Percentiles rank a stretch among this genome's conserved stretches.
phyloP scores from a whole-genome alignment of 2,329 filamentous ascomycete species.

The Penicillium sp. region DNA sequence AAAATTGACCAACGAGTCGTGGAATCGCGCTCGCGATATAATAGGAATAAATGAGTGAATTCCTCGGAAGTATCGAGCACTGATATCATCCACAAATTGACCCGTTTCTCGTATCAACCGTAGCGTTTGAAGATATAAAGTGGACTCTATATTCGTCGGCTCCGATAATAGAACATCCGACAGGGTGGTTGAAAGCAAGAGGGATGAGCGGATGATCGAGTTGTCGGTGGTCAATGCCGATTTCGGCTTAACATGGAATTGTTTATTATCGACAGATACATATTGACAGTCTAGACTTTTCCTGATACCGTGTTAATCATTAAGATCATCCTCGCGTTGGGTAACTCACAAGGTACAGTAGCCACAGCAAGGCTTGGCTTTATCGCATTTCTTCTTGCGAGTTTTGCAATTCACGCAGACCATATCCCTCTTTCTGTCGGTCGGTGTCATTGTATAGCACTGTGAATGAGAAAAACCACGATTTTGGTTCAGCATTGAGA shows the following conservation, averaged over 20 bases:
- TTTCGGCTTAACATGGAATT: neutral
- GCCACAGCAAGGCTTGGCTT: slow-evolving; percentile 15
- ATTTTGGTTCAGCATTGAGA: neutral
- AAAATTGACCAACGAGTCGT: slow-evolving; percentile 24
- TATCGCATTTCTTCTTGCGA: slow-evolving; percentile 26
- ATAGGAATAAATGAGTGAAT: slow-evolving; percentile 33
- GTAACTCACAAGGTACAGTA: slow-evolving; percentile 10
- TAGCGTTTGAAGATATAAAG: slow-evolving; percentile 4
- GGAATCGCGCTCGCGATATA: slow-evolving; percentile 33
- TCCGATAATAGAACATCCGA: slow-evolving; percentile 3
- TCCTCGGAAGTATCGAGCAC: slow-evolving; percentile 33
- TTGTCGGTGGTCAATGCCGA: neutral
- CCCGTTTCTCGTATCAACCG: slow-evolving; percentile 19
- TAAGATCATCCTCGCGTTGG: neutral
- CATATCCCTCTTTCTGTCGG: neutral
- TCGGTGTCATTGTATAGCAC: neutral
- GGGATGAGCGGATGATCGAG: neutral
- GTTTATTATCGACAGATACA: neutral
- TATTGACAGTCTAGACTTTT: slow-evolving; percentile 7
- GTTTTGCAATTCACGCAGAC: slow-evolving; percentile 18
- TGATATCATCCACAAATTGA: slow-evolving; percentile 31
- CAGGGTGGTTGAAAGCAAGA: slow-evolving; percentile 3
- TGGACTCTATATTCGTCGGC: slow-evolving; percentile 4
- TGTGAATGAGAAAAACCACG: neutral
- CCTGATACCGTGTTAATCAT: neutral